phyloP scores from a whole-genome alignment of 2,329 filamentous ascomycete species.

The Phoma sp. region DNA sequence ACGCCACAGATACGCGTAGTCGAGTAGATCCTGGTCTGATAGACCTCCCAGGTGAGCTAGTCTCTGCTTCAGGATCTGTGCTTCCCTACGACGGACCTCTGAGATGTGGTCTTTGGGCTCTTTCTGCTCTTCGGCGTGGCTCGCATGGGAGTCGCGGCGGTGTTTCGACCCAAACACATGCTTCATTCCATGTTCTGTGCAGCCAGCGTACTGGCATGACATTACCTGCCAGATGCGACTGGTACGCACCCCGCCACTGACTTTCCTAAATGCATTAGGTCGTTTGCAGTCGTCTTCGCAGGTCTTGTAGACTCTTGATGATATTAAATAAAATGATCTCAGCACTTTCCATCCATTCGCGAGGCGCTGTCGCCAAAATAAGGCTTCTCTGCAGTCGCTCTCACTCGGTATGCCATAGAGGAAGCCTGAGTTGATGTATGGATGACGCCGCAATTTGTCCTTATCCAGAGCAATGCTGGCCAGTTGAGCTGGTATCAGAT shows the following conservation, averaged over 20 bases:
- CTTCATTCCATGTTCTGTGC: conserved; percentile 23
- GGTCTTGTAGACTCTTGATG: conserved; percentile 14
- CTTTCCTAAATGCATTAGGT: conserved; percentile 17
- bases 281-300: conserved; percentile 4
- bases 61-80: conserved; percentile 15
- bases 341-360: conserved; percentile 25
- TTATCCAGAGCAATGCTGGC: conserved; percentile 23
- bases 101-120: neutral
- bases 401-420: conserved; percentile 27
- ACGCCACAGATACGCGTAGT: conserved; percentile 23
- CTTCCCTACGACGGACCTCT: conserved; percentile 15
- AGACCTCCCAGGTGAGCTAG: conserved; percentile 9
- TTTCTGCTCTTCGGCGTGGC: neutral
- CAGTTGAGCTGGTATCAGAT: conserved; percentile 22
- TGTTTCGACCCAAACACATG: conserved; percentile 13
- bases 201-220: conserved; percentile 22
- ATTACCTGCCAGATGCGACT: conserved; percentile 24
- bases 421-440: conserved; percentile 23
- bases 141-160: conserved; percentile 6
- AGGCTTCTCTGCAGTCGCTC: conserved; percentile 11
- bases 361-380: conserved; percentile 20
- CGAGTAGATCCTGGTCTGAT: conserved; percentile 17
- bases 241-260: conserved; percentile 19
- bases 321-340: conserved; percentile 20
- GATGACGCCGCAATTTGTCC: conserved; percentile 24